Base-by-base conservation (phyloP, 768 basidiomycete species). In the Macrolepiota fuliginosa region DNA sequence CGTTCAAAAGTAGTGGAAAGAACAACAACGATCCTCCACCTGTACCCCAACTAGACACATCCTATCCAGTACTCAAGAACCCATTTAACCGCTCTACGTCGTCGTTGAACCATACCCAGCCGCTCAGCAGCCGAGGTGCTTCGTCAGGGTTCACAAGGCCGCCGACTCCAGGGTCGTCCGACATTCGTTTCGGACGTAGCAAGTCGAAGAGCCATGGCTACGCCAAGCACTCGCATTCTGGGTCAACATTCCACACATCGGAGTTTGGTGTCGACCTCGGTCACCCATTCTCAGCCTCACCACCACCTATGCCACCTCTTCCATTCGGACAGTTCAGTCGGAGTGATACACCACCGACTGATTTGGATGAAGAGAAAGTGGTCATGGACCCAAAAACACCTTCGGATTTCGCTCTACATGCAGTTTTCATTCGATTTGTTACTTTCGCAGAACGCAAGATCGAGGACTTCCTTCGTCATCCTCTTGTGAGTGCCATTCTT, bases 351-450 rank as follows among this genome's bases (percentile, higher is more conserved):
- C 81, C 83, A 2, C 75, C 77, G 0, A 67, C 77, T 2, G 85
- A 87, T 13, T 81, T 85, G 29, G 83, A 86, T 47, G 90, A 90
- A 12, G 89, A 90, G 66, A 85, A 86, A 68, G 79, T 88, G 51
- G 75, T 82, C 22, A 81, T 84, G 67, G 88, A 90, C 53, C 89
- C 90, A 0, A 90, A 86, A 69, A 92, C 90, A 11, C 93, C 94
- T 1, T 87, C 89, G 0, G 94, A 96, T 67, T 95, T 90, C 67
- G 94, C 94, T 1, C 76, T 96, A 12, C 91, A 93, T 69, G 91
- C 92, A 0, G 83, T 96, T 5, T 94, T 96, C 71, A 91, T 92
- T 45, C 87, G 90, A 2, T 96, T 96, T 67, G 91, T 90, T 9
- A 83, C 88, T 0, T 78, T 83, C 4, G 91, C 92, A 1, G 93